These are phyloP conservation scores for Phaffomyces opuntiae DNA, from an alignment of 805 yeast species.

Conservation along the genomic window DNA sequence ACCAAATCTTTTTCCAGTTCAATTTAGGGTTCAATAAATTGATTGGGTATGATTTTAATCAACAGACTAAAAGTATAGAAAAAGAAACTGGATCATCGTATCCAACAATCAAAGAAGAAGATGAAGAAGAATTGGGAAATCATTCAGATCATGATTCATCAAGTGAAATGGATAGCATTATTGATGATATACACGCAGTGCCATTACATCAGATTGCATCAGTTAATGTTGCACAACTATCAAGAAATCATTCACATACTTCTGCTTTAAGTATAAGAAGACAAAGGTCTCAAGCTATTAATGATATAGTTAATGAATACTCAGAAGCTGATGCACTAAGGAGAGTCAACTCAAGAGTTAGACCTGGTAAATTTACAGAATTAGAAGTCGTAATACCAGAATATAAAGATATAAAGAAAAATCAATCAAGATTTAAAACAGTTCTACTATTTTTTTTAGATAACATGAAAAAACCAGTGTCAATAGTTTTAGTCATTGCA, in stretches of 20 bases:
- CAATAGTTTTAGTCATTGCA: slow-evolving; percentile 60
- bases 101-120: neutral
- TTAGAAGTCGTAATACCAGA: slow-evolving; percentile 6
- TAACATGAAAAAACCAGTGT: slow-evolving; percentile 66
- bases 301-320: slow-evolving; percentile 44
- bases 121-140: neutral
- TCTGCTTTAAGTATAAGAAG: slow-evolving; percentile 7
- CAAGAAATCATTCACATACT: slow-evolving; percentile 2
- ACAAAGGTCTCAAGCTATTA: slow-evolving; percentile 19
- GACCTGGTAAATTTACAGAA: slow-evolving; percentile 18
- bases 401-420: neutral
- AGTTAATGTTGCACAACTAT: neutral
- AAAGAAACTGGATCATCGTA: neutral
- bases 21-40: slow-evolving; percentile 70
- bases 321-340: slow-evolving; percentile 19
- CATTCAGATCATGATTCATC: neutral
- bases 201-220: neutral
- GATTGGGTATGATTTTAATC: slow-evolving; percentile 53
- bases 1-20: slow-evolving; percentile 56
- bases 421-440: neutral
- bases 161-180: neutral
- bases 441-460: slow-evolving; percentile 30
- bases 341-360: slow-evolving; percentile 10
- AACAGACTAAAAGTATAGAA: slow-evolving; percentile 7
- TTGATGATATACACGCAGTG: neutral